Percentiles rank a stretch among this genome's conserved stretches.
These are phyloP conservation scores for Trichomonas vaginalis DNA, from an alignment of 208 protist genomes.

Conservation along the genomic window DNA sequence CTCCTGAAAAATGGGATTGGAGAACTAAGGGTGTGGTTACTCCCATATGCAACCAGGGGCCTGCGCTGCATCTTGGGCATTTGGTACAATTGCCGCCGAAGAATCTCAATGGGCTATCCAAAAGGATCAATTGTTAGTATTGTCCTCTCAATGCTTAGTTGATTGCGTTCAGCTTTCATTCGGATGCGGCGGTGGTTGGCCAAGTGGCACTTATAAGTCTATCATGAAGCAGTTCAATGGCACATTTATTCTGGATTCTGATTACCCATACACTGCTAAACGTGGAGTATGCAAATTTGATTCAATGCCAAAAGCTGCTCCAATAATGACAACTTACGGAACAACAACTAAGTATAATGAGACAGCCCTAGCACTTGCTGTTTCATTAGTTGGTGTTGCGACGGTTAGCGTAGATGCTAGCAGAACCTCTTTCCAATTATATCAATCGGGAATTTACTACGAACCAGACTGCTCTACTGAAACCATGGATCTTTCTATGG, in stretches of 20 bases:
- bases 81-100: not conserved
- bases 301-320: too few relatives aligned
- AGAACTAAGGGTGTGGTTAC: not conserved
- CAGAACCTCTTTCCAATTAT: not conserved
- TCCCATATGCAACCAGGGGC: slow-evolving; percentile 28
- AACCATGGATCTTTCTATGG: not conserved
- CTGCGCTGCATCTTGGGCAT: slow-evolving; percentile 48
- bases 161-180: slow-evolving; percentile 12
- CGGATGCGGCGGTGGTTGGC: not conserved
- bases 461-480: not conserved
- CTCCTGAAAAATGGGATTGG: not conserved
- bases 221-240: not conserved
- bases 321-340: too few relatives aligned
- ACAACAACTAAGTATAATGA: too few relatives aligned
- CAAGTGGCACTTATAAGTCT: not conserved
- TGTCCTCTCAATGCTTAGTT: slow-evolving; percentile 17
- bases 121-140: not conserved
- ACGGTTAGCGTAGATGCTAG: not conserved
- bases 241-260: not conserved
- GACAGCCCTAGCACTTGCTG: not conserved
- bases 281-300: not conserved
- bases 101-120: not conserved
- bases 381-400: not conserved
- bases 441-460: not conserved
- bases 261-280: not conserved